Evolutionary conservation across 139 green algal genomes (phyloP).

Genomic region (Trebouxia sp.): DNA sequence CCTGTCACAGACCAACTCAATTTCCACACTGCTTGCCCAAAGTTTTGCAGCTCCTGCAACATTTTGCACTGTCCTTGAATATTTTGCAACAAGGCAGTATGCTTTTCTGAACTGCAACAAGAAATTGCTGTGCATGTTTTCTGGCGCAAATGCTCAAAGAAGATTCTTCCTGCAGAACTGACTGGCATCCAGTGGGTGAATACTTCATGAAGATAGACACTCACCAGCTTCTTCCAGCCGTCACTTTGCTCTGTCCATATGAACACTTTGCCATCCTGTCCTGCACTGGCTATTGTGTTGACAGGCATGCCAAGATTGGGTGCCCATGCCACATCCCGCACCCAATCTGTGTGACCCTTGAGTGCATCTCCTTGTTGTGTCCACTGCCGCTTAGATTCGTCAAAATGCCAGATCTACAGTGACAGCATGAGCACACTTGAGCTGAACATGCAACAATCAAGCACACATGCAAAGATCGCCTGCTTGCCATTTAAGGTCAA

Average conservation of each 20-base stretch:
- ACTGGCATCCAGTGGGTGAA: slow-evolving; percentile 61
- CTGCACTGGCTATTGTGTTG: slow-evolving; percentile 87
- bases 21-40: slow-evolving; percentile 79
- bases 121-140: not conserved
- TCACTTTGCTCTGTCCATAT: slow-evolving; percentile 80
- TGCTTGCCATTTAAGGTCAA: too few species aligned
- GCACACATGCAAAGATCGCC: too few species aligned
- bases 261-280: slow-evolving; percentile 91
- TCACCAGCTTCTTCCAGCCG: slow-evolving; percentile 20
- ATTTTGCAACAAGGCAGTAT: too few species aligned
- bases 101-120: not conserved
- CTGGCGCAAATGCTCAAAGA: not conserved
- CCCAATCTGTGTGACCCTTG: slow-evolving; percentile 88
- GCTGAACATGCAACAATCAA: too few species aligned
- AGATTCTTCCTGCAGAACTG: slow-evolving; percentile 56
- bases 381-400: slow-evolving; percentile 65
- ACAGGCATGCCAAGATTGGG: slow-evolving; percentile 85
- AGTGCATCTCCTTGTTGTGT: slow-evolving; percentile 70
- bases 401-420: slow-evolving; percentile 66
- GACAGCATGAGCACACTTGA: too few species aligned
- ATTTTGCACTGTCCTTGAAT: too few species aligned
- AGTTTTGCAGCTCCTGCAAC: slow-evolving; percentile 34
- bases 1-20: slow-evolving; percentile 93
- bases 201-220: slow-evolving; percentile 62
- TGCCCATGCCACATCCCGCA: slow-evolving; percentile 95